A percentile compares a stretch with the other conserved stretches of the same genome.
phyloP scores from a whole-genome alignment of 495 filamentous ascomycete genomes.

The Penicillium odoratum region DNA sequence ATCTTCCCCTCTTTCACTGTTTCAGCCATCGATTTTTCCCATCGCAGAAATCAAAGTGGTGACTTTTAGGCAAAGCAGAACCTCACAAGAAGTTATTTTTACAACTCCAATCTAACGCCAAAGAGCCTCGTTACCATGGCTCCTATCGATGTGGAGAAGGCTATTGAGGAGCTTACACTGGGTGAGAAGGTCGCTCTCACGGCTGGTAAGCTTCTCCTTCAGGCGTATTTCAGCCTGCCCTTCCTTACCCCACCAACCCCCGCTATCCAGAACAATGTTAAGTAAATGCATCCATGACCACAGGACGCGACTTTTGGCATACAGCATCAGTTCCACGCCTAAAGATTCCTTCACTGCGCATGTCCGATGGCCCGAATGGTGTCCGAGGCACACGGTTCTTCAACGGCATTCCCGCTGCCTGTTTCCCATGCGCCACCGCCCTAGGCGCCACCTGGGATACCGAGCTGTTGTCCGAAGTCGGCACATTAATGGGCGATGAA shows the following conservation, averaged over 20 bases:
- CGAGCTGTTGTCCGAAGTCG: conserved; percentile 59
- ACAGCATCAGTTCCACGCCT: conserved; percentile 67
- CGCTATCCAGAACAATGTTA: background rate
- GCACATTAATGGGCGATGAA: conserved; percentile 65
- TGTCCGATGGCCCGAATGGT: conserved; percentile 75
- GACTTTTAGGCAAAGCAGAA: background rate
- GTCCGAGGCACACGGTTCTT: conserved; percentile 74
- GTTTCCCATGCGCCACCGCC: conserved; percentile 68
- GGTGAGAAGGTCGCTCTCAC: conserved; percentile 64
- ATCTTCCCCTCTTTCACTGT: background rate
- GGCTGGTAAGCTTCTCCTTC: conserved; percentile 43
- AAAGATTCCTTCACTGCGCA: conserved; percentile 66
- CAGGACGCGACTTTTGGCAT: conserved; percentile 77
- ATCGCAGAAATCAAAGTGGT: background rate
- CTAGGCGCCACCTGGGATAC: conserved; percentile 72
- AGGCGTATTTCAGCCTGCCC: background rate
- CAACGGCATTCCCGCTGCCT: conserved; percentile 65
- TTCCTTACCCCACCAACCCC: background rate
- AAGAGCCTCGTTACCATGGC: conserved; percentile 41
- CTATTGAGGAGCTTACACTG: conserved; percentile 60
- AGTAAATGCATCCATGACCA: background rate
- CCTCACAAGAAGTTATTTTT: background rate
- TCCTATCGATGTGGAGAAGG: conserved; percentile 60
- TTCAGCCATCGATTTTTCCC: background rate
- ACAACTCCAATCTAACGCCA: background rate